These are phyloP conservation scores for Priceomyces medius DNA, from an alignment of 805 yeast species.

Conservation along the genomic window DNA sequence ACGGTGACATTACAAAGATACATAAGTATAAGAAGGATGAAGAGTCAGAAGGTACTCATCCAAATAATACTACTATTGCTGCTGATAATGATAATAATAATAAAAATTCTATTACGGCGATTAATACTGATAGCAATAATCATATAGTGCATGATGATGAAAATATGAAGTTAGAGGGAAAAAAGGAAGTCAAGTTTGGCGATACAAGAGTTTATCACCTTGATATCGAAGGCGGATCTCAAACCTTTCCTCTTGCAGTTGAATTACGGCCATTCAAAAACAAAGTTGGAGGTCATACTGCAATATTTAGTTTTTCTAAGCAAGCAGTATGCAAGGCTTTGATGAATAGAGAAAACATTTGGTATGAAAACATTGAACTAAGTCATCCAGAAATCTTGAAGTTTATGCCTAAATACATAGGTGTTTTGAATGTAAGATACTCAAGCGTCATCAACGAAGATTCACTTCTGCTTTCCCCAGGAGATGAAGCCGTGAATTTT, in stretches of 20 bases:
- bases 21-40: slow-evolving; percentile 7
- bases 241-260: slow-evolving; percentile 69
- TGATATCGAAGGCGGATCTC: slow-evolving; percentile 10
- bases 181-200: slow-evolving; percentile 9
- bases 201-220: slow-evolving; percentile 5
- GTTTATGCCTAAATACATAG: slow-evolving; percentile 93
- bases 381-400: slow-evolving; percentile 71
- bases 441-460: slow-evolving; percentile 44
- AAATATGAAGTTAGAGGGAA: not conserved
- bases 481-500: not conserved
- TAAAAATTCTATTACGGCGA: not conserved
- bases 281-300: slow-evolving; percentile 98
- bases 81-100: not conserved
- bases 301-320: slow-evolving; percentile 87
- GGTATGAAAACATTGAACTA: slow-evolving; percentile 87
- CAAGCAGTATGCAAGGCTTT: slow-evolving; percentile 93
- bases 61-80: not conserved
- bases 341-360: slow-evolving; percentile 82
- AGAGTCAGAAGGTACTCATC: not conserved
- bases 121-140: not conserved
- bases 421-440: slow-evolving; percentile 89
- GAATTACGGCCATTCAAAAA: slow-evolving; percentile 89
- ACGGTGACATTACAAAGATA: slow-evolving; percentile 30
- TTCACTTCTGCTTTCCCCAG: not conserved
- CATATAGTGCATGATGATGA: not conserved